phyloP scores from a whole-genome alignment of 1,139 yeast genomes.

The Meyerozyma smithsonii region DNA sequence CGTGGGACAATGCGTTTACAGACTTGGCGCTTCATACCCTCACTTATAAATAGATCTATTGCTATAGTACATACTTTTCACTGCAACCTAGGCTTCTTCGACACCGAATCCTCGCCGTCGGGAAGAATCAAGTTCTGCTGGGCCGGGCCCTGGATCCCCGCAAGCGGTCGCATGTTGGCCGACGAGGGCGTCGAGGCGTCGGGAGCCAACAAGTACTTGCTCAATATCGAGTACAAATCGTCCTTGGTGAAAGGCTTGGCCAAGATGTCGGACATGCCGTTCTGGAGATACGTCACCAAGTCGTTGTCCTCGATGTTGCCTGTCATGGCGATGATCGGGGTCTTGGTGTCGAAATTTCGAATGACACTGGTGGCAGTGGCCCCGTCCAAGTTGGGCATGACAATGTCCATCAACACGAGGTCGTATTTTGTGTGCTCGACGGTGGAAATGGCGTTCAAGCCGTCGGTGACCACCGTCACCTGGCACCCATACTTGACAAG shows the following conservation, averaged over 20 bases:
- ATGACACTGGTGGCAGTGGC: conserved; percentile 88
- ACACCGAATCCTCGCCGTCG: conserved; percentile 7
- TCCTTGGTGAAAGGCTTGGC: conserved; percentile 91
- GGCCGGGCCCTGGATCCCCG: conserved; percentile 10
- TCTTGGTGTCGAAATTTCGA: conserved; percentile 72
- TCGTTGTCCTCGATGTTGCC: conserved; percentile 82
- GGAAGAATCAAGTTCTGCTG: conserved; percentile 11
- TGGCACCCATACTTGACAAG: conserved; percentile 85
- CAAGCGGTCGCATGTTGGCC: conserved; percentile 5
- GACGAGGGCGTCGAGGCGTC: conserved; percentile 10
- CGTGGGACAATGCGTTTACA: conserved; percentile 52
- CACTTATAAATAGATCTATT: neutral
- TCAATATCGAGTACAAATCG: conserved; percentile 69
- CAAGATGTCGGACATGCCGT: conserved; percentile 87
- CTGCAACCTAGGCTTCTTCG: conserved; percentile 16
- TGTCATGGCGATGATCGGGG: conserved; percentile 94
- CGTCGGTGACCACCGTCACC: conserved; percentile 90
- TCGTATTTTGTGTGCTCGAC: conserved; percentile 76
- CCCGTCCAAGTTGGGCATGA: conserved; percentile 93
- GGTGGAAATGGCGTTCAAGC: conserved; percentile 78
- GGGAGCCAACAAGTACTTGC: conserved; percentile 51
- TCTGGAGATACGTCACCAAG: conserved; percentile 72
- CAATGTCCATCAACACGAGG: conserved; percentile 86
- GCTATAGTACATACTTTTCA: conserved; percentile 4
- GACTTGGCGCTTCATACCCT: conserved; percentile 43